Evolutionary conservation across 139 green algal genomes (phyloP), one percentile per base, ranked within the genome.

Genomic region (Coccomyxa sp.): DNA sequence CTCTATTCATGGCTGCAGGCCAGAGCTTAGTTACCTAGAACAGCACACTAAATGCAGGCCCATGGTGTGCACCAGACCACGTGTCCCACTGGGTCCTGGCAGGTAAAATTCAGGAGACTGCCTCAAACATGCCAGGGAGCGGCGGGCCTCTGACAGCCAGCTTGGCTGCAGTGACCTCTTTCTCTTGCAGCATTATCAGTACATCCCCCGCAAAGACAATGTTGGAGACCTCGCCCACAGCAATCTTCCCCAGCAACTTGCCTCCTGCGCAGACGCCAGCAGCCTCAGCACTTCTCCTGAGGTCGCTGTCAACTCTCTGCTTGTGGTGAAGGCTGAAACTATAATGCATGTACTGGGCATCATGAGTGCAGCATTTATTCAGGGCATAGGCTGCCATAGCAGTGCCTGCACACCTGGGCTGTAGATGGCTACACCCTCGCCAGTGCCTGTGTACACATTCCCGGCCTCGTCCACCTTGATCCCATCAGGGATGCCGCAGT

Each of bases 391-490:
- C 50, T n/a, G n/a, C 2, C 50, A 6, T 31, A 64, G 50, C 50
- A 64, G 27, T 64, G 2, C 50, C 50, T 22, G 18, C 50, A 22
- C 50, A 64, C 50, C 27, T 64, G 50, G 50, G 50, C 50, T 64
- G 50, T 71, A 71, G 64, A 34, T 29, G 35, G 27, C 27, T 10
- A 71, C 64, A 29, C 64, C 64, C 2, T 71, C 64, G 27, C 64
- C 64, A 6, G 35, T 29, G n/a, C 64, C 64, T 37, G 64, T 71
- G 24, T 29, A 71, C 64, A 71, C 64, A 5, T 71, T 71, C 24
- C 64, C 64, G 24, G 33, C 64, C 27, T 37, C 64, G 7, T 71
- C 64, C 64, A 71, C 64, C 64, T 71, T 71, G n/a, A 71, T 71
- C 24, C 64, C 64, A 36, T 71, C 64, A 6, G 64, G 64, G 24